phyloP scores from a whole-genome alignment of 2,329 filamentous ascomycete species.

The Trichoderma sp. region DNA sequence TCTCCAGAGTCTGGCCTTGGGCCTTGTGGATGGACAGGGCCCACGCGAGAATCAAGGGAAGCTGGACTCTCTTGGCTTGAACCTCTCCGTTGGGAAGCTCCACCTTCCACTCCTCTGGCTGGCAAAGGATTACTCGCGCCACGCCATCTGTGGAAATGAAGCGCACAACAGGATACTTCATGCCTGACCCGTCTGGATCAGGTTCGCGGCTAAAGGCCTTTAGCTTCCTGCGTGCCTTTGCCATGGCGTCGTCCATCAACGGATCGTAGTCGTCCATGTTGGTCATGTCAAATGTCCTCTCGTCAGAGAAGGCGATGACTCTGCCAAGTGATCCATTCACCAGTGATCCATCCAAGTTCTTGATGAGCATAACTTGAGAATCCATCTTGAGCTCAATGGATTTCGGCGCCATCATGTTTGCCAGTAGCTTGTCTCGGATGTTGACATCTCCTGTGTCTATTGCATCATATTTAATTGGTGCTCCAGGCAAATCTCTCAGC shows the following conservation, averaged over 20 bases:
- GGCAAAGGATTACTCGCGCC: constrained; percentile 65
- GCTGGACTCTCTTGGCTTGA: constrained; percentile 79
- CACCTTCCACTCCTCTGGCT: constrained; percentile 92
- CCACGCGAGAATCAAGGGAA: constrained; percentile 94
- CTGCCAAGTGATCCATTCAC: constrained; percentile 94
- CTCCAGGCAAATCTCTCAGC: constrained; percentile 71
- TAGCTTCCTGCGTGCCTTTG: constrained; percentile 58
- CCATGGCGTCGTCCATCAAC: constrained; percentile 42
- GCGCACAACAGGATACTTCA: constrained; percentile 78
- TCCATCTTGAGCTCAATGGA: constrained; percentile 80
- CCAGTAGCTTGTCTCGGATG: constrained; percentile 73
- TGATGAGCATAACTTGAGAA: constrained; percentile 99
- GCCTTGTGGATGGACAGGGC: constrained; percentile 97
- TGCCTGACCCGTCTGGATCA: constrained; percentile 46
- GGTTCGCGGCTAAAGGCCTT: constrained; percentile 49
- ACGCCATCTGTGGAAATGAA: constrained; percentile 79
- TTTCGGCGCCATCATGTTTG: constrained; percentile 92
- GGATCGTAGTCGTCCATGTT: constrained; percentile 48
- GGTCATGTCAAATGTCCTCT: constrained; percentile 41
- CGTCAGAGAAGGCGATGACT: constrained; percentile 55
- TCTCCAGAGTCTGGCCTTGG: constrained; percentile 89
- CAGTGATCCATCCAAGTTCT: constrained; percentile 91
- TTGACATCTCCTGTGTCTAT: constrained; percentile 72
- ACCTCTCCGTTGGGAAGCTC: constrained; percentile 95
- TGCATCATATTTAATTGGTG: constrained; percentile 68